These are phyloP conservation scores for Acacia melanoxylon DNA, from an alignment of 306 rosid species.

Conservation along the genomic window DNA sequence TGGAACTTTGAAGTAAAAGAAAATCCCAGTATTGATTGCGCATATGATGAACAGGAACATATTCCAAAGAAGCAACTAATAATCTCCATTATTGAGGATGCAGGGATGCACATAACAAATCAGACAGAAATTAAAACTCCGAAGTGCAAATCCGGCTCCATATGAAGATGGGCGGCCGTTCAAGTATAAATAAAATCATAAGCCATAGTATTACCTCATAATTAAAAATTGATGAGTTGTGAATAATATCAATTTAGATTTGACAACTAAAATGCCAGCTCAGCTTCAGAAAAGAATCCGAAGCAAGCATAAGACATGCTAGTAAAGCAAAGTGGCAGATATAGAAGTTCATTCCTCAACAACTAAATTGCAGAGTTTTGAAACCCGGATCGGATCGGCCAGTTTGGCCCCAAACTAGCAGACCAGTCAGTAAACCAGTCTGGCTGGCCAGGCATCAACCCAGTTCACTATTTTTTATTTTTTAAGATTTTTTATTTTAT, in stretches of 20 bases:
- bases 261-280: neutral
- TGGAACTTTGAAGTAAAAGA: constrained; percentile 3
- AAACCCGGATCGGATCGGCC: too few relatives aligned
- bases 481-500: too few relatives aligned
- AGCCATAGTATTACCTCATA: neutral
- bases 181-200: neutral
- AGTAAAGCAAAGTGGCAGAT: neutral
- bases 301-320: neutral
- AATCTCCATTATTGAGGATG: neutral
- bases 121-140: neutral
- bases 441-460: too few relatives aligned
- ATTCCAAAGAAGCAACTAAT: neutral
- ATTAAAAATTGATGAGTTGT: neutral
- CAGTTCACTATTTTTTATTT: too few relatives aligned
- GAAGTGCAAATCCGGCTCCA: neutral
- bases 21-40: constrained; percentile 3
- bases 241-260: neutral
- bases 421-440: too few relatives aligned
- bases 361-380: neutral
- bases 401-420: too few relatives aligned
- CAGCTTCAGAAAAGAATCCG: neutral
- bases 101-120: neutral
- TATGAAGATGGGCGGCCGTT: neutral
- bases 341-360: neutral
- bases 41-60: neutral